phyloP scores from a whole-genome alignment of 192 early-diverging fungal species.

The Helicostylum pulchrum region DNA sequence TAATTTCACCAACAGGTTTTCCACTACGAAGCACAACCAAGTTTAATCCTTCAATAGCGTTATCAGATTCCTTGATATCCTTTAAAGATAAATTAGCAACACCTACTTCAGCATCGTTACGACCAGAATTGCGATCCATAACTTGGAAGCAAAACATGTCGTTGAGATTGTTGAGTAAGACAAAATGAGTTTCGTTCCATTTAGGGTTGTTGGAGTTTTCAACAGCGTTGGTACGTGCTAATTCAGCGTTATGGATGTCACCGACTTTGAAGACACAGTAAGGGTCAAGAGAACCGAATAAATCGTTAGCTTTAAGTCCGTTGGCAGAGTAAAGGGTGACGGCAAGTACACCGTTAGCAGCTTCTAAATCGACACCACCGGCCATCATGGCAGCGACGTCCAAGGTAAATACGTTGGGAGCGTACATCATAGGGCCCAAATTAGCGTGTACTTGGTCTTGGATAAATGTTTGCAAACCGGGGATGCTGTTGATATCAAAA shows the following conservation, averaged over 20 bases:
- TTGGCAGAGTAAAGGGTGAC: constrained; percentile 77
- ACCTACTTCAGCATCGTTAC: constrained; percentile 71
- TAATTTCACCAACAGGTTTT: constrained; percentile 47
- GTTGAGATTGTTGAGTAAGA: constrained; percentile 73
- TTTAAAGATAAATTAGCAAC: constrained; percentile 47
- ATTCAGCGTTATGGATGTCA: constrained; percentile 51
- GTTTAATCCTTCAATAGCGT: constrained; percentile 43
- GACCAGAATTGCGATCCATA: constrained; percentile 72
- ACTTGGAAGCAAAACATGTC: constrained; percentile 77
- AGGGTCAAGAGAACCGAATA: constrained; percentile 88
- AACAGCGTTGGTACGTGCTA: constrained; percentile 61
- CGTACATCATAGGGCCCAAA: constrained; percentile 79
- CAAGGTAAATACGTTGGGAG: constrained; percentile 74
- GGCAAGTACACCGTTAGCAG: constrained; percentile 83
- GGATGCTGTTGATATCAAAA: constrained; percentile 85
- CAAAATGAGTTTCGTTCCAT: constrained; percentile 80
- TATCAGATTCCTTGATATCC: constrained; percentile 33
- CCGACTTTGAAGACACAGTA: constrained; percentile 74
- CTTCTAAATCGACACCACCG: constrained; percentile 55
- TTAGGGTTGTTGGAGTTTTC: constrained; percentile 77
- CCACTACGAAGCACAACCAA: constrained; percentile 24
- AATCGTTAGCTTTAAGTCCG: constrained; percentile 79
- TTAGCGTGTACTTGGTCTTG: constrained; percentile 67
- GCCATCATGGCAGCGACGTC: constrained; percentile 77
- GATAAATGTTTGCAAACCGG: constrained; percentile 77